phyloP scores from a whole-genome alignment of 208 protist species.

The Balamuthia mandrillaris region DNA sequence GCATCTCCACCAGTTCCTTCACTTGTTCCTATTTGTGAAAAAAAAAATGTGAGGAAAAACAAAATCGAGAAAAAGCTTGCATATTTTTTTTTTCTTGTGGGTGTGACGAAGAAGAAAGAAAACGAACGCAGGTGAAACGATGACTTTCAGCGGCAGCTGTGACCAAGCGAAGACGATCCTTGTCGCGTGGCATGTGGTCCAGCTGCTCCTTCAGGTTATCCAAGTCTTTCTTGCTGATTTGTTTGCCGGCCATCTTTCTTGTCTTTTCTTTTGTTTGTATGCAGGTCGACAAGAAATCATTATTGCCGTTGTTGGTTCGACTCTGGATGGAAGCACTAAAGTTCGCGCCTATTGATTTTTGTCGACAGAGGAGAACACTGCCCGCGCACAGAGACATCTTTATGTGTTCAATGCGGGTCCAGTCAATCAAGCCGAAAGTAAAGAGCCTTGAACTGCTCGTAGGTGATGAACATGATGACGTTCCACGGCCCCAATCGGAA shows the following conservation, averaged over 20 bases:
- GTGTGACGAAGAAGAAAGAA: background rate
- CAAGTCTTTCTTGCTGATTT: conserved; percentile 26
- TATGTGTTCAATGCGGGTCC: too few species aligned
- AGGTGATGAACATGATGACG: conserved; percentile 47
- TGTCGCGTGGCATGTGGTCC: conserved; percentile 36
- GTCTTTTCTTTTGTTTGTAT: too few species aligned
- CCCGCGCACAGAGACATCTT: too few species aligned
- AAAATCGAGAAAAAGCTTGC: background rate
- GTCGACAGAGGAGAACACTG: too few species aligned
- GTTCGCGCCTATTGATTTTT: too few species aligned
- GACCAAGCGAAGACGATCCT: conserved; percentile 26
- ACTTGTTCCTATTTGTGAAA: background rate
- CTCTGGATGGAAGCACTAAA: too few species aligned
- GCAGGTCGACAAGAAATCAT: too few species aligned
- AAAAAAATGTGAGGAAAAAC: too few species aligned
- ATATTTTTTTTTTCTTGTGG: background rate
- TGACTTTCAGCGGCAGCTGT: conserved; percentile 14
- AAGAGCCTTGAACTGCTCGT: conserved; percentile 23
- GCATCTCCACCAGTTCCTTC: conserved; percentile 31
- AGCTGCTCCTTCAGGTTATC: conserved; percentile 39
- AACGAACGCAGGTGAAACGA: conserved; percentile 22
- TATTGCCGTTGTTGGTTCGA: too few species aligned
- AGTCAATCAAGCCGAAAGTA: background rate
- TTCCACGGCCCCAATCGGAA: background rate
- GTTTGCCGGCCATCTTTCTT: too few species aligned